Evolutionary conservation across 768 basidiomycete genomes (phyloP).

Genomic region (Lactarius vividus): DNA sequence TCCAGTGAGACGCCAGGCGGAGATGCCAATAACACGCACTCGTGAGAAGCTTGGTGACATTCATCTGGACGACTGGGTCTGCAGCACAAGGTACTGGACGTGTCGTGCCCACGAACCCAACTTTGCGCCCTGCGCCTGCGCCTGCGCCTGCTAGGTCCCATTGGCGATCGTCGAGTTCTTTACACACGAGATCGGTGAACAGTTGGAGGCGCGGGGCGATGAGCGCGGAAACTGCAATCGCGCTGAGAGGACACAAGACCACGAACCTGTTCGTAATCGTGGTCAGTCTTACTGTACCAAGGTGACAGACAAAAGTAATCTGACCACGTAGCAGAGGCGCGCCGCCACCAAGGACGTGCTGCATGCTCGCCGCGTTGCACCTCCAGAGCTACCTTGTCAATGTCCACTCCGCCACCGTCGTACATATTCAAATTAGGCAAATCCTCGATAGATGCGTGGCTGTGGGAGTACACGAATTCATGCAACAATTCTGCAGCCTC

Average conservation of each 20-base stretch:
- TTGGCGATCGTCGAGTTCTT: constrained; percentile 31
- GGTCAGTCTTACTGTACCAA: neutral
- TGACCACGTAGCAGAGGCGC: constrained; percentile 72
- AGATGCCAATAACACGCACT: constrained; percentile 41
- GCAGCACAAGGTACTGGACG: constrained; percentile 47
- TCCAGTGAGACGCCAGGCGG: neutral
- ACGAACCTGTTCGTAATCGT: constrained; percentile 50
- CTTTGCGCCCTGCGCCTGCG: neutral
- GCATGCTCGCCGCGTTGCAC: constrained; percentile 26
- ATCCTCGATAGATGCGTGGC: constrained; percentile 37
- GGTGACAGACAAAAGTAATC: constrained; percentile 30
- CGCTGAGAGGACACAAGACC: constrained; percentile 48
- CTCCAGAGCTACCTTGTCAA: constrained; percentile 29
- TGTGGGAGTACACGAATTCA: constrained; percentile 44
- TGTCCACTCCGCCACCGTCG: constrained; percentile 21
- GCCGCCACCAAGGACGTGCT: constrained; percentile 67
- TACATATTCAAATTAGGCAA: constrained; percentile 32
- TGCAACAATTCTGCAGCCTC: constrained; percentile 47
- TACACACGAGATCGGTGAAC: constrained; percentile 71
- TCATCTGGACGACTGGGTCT: constrained; percentile 73
- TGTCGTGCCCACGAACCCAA: neutral
- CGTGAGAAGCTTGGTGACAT: constrained; percentile 61
- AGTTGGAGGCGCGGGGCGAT: constrained; percentile 72
- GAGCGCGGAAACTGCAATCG: constrained; percentile 54
- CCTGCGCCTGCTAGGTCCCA: constrained; percentile 4